A percentile compares a stretch with the other conserved stretches of the same genome.
phyloP scores from a whole-genome alignment of 257 asterid genomes.

The Solanum virginianum region DNA sequence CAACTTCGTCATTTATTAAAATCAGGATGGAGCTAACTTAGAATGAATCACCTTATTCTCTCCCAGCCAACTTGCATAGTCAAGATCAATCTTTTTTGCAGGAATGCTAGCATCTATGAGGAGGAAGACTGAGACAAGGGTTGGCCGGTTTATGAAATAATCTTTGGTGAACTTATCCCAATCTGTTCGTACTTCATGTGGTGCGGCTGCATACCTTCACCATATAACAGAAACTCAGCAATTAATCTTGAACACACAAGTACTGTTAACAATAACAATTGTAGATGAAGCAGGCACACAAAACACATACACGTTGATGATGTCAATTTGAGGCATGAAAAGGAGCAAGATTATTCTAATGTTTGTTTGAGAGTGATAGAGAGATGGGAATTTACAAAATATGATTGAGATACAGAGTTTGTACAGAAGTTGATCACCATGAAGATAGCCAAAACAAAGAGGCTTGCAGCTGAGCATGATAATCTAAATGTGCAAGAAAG shows the following conservation, averaged over 20 bases:
- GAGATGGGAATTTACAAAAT: neutral
- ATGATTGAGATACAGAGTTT: neutral
- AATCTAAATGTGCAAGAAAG: neutral
- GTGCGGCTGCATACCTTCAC: conserved; percentile 83
- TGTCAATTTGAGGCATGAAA: neutral
- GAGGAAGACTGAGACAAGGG: conserved; percentile 94
- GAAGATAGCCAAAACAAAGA: neutral
- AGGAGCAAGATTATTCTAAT: neutral
- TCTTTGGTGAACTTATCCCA: conserved; percentile 92
- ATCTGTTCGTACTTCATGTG: conserved; percentile 79
- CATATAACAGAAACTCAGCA: neutral
- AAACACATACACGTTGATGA: neutral
- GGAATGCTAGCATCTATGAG: conserved; percentile 96
- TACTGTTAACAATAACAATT: neutral
- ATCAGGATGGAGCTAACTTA: neutral
- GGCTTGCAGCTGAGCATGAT: neutral
- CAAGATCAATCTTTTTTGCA: conserved; percentile 73
- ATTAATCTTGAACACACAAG: neutral
- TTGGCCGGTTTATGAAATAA: conserved; percentile 80
- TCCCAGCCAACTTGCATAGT: conserved; percentile 94
- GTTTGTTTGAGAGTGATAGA: neutral
- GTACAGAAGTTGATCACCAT: neutral
- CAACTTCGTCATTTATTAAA: neutral
- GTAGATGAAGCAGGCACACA: neutral
- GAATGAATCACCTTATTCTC: conserved; percentile 53